phyloP scores from a whole-genome alignment of 345 rosid genomes.

The Acer saccharum region DNA sequence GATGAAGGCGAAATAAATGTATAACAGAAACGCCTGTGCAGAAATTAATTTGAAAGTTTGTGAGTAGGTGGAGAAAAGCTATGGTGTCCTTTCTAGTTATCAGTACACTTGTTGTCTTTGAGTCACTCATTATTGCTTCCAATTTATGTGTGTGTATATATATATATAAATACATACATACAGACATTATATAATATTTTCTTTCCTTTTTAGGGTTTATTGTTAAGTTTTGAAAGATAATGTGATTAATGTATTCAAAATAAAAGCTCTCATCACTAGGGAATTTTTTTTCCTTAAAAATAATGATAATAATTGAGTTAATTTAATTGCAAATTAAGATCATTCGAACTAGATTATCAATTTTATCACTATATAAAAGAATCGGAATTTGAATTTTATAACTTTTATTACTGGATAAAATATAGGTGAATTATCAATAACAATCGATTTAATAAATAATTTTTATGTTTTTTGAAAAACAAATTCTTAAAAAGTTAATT shows the following conservation, averaged over 20 bases:
- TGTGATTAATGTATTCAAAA: background rate
- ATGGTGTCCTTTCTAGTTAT: background rate
- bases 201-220: too few relatives aligned
- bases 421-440: background rate
- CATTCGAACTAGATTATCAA: background rate
- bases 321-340: too few relatives aligned
- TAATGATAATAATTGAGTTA: background rate
- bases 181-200: too few relatives aligned
- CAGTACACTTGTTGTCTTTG: background rate
- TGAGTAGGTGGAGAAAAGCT: slow-evolving; percentile 17
- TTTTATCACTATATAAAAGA: background rate
- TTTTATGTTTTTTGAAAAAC: too few relatives aligned
- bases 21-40: slow-evolving; percentile 17
- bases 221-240: background rate
- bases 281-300: too few relatives aligned
- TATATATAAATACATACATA: background rate
- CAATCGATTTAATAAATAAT: background rate
- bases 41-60: slow-evolving; percentile 15
- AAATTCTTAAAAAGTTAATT: too few relatives aligned
- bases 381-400: too few relatives aligned
- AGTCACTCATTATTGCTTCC: background rate
- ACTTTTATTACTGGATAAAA: background rate
- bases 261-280: background rate
- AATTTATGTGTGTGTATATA: background rate
- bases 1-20: slow-evolving; percentile 24